Conservation (phyloP, 2,329 filamentous ascomycete genomes). For the Colletotrichum viniferum region DNA sequence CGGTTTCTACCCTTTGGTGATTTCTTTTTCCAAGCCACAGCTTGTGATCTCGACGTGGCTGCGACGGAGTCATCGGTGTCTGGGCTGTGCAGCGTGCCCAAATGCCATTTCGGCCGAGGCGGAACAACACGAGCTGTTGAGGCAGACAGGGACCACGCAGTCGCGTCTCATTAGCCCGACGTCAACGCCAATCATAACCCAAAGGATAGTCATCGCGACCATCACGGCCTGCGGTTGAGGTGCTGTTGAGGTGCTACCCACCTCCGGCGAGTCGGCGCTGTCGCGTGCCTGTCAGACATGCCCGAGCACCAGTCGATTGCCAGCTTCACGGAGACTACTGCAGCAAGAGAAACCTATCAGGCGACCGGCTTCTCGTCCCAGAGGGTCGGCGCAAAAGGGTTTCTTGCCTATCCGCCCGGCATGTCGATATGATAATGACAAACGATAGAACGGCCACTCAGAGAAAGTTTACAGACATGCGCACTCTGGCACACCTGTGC, state of each 20-base stretch:
- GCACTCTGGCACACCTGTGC: not conserved
- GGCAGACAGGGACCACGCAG: not conserved
- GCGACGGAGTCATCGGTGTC: not conserved
- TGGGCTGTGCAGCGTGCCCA: not conserved
- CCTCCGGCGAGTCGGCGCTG: not conserved
- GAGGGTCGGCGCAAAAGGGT: not conserved
- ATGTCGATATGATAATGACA: not conserved
- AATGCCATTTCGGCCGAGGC: not conserved
- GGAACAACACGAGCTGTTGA: not conserved
- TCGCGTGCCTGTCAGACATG: not conserved
- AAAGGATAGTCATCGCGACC: not conserved
- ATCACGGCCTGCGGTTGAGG: not conserved
- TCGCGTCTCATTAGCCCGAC: not conserved
- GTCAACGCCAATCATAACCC: not conserved
- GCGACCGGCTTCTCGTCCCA: not conserved
- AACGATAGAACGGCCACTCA: not conserved
- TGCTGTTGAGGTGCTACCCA: not conserved
- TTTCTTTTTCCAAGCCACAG: not conserved
- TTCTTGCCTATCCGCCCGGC: slow-evolving; percentile 12
- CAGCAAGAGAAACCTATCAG: not conserved
- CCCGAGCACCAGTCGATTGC: not conserved
- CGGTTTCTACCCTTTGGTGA: not conserved
- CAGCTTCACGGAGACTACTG: not conserved
- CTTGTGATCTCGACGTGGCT: not conserved
- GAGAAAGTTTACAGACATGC: not conserved